A percentile compares a stretch with the other conserved stretches of the same genome.
Conservation (phyloP, 768 basidiomycete genomes). For the Ramaria sp. region DNA sequence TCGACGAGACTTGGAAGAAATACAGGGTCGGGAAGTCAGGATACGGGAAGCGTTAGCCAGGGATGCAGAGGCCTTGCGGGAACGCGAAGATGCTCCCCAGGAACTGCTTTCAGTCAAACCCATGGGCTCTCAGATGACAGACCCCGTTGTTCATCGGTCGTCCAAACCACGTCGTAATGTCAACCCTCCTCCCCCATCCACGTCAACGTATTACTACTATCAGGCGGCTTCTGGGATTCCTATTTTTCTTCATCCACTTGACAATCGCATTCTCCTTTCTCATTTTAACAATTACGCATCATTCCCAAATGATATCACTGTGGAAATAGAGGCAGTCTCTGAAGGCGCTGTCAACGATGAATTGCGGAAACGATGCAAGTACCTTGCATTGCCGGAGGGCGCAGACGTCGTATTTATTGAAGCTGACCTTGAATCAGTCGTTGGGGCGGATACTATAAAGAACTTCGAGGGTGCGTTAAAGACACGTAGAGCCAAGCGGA, state of each 20-base stretch:
- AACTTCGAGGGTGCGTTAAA: conserved; percentile 78
- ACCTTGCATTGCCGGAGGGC: conserved; percentile 80
- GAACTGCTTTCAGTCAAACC: conserved; percentile 41
- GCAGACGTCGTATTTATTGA: conserved; percentile 93
- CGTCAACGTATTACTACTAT: conserved; percentile 91
- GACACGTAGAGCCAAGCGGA: conserved; percentile 58
- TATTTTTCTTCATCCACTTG: conserved; percentile 89
- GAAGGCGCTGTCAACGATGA: conserved; percentile 87
- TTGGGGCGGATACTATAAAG: conserved; percentile 64
- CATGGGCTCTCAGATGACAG: conserved; percentile 16
- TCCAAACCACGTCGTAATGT: conserved; percentile 47
- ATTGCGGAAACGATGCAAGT: conserved; percentile 89
- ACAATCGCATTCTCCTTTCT: conserved; percentile 84
- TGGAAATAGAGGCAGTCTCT: conserved; percentile 66
- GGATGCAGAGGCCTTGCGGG: conserved; percentile 14
- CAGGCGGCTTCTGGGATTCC: conserved; percentile 87
- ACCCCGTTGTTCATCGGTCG: conserved; percentile 8
- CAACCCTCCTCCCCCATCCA: conserved; percentile 79
- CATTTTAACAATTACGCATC: conserved; percentile 72
- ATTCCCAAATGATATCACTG: conserved; percentile 73
- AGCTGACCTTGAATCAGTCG: conserved; percentile 68
- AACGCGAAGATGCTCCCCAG: conserved; percentile 36
- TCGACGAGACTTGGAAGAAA: conserved; percentile 42
- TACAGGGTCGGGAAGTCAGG: conserved; percentile 20
- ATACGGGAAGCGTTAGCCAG: conserved; percentile 17